These are phyloP conservation scores for Hysterium pulicare DNA, from an alignment of 2,329 filamentous ascomycete genomes.

Conservation along the genomic window DNA sequence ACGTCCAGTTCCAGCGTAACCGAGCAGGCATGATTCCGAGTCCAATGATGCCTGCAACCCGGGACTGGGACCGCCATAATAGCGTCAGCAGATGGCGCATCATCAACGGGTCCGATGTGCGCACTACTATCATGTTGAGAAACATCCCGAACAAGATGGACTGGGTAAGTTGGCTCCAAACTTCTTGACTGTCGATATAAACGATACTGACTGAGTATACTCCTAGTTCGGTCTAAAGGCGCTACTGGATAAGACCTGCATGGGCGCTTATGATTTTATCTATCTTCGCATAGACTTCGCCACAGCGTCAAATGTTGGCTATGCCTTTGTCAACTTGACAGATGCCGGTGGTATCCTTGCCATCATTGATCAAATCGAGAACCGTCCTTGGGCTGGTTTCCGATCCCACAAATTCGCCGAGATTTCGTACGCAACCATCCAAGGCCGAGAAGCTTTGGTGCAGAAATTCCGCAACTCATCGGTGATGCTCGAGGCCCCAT, in stretches of 20 bases:
- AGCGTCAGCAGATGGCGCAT: conserved; percentile 38
- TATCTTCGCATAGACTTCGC: conserved; percentile 76
- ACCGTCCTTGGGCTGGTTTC: conserved; percentile 65
- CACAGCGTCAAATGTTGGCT: conserved; percentile 69
- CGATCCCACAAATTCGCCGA: conserved; percentile 82
- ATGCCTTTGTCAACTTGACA: conserved; percentile 94
- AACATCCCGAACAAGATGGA: conserved; percentile 93
- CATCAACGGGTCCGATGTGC: conserved; percentile 44
- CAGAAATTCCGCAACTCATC: conserved; percentile 97
- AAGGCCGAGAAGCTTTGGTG: conserved; percentile 85
- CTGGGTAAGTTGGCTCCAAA: conserved; percentile 39
- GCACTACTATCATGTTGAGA: conserved; percentile 75
- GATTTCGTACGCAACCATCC: conserved; percentile 95
- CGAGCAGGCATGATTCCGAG: too few species aligned
- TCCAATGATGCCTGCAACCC: too few species aligned
- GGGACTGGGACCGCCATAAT: too few species aligned
- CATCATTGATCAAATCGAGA: conserved; percentile 28
- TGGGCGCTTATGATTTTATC: conserved; percentile 88
- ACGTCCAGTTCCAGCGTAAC: too few species aligned
- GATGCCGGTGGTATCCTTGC: conserved; percentile 51
- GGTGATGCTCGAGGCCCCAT: conserved; percentile 81
- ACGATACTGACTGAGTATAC: background rate
- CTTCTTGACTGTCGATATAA: background rate
- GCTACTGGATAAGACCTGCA: conserved; percentile 74
- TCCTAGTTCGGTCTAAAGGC: conserved; percentile 55